Conservation (phyloP, 768 basidiomycete genomes). For the Exidia glandulosa region DNA sequence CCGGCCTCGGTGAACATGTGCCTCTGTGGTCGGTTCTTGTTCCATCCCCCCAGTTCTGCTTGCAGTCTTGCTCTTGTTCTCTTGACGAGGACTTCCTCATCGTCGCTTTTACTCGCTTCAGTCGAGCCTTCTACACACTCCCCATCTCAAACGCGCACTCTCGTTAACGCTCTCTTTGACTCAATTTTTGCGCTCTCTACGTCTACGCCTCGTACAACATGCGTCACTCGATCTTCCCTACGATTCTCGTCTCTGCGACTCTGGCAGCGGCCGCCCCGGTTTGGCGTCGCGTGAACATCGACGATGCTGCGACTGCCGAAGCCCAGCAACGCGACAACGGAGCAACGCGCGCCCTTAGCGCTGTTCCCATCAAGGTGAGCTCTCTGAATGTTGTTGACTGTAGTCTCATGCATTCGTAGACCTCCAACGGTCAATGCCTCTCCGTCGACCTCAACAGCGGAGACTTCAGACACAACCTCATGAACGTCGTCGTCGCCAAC, state of each 20-base stretch:
- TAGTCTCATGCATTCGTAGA: not conserved
- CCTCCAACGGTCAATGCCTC: constrained; percentile 1
- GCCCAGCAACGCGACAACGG: constrained; percentile 3
- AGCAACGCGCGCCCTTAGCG: constrained; percentile 2
- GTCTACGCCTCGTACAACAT: not conserved
- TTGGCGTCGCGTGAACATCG: not conserved
- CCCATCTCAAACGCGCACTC: not conserved
- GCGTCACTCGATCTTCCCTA: not conserved
- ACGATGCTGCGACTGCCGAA: not conserved
- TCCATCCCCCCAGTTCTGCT: not conserved
- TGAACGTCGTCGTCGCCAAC: not conserved
- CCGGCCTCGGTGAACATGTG: no score
- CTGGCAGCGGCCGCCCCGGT: not conserved
- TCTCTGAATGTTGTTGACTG: not conserved
- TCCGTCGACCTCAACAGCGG: constrained; percentile 1
- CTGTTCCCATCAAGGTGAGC: constrained; percentile 4
- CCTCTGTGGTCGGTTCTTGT: not conserved
- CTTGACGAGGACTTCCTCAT: not conserved
- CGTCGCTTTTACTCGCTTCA: not conserved
- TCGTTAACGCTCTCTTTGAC: not conserved
- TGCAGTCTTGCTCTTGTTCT: not conserved
- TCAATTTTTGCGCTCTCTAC: not conserved
- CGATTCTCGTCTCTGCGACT: not conserved
- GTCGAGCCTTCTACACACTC: not conserved
- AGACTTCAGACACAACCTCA: constrained; percentile 4